Base-by-base conservation (phyloP, 768 basidiomycete genomes). In the Termitomyces sp. region DNA sequence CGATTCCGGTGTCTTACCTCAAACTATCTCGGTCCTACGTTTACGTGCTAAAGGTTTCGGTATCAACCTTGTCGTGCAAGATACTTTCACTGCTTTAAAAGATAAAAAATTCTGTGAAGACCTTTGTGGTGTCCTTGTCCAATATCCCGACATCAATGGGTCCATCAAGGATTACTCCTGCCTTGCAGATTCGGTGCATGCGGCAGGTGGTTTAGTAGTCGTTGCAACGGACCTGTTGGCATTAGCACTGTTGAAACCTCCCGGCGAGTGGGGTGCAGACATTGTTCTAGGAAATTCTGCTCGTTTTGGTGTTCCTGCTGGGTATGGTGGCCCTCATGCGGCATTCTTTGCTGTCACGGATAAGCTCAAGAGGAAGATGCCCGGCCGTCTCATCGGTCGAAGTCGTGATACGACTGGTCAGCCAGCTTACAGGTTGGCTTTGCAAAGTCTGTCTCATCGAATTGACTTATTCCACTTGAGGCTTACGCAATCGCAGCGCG, bases 201-300 rank as follows among this genome's bases (percentile, higher is more conserved):
- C 78, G 15, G 66, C 77, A 5, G 89, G 90, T 30, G 94, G 82
- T n/a, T 79, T 97, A 56, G 84, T 97, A 51, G 80, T 89, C 6
- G 91, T 87, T 62, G 93, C 93, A 15, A 93, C 92, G 11, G 96
- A 99, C 72, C 81, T 99, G 52, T 80, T 99, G 41, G 93, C 96
- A 1, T 76, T 98, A 68, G 93, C 94, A 2, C 79, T 94, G 78
- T 78, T 99, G 57, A 93, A 91, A 64, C 92, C 96, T 30, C 96
- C 96, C 14, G 96, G 97, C 55, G 97, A 98, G 77, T 98, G 96
- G 94, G 96, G 96, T 50, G 95, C 94, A 31, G 96, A 99, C 69
- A 84, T 98, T 61, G 95, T 92, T 8, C 76, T 96, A 45, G 97
- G 97, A 40, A 98, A 96, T 69, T 93, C 94, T 15, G 96, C 90